These are phyloP conservation scores for Paecilomyces sp. DNA, from an alignment of 2,329 filamentous ascomycete species.

Conservation along the genomic window DNA sequence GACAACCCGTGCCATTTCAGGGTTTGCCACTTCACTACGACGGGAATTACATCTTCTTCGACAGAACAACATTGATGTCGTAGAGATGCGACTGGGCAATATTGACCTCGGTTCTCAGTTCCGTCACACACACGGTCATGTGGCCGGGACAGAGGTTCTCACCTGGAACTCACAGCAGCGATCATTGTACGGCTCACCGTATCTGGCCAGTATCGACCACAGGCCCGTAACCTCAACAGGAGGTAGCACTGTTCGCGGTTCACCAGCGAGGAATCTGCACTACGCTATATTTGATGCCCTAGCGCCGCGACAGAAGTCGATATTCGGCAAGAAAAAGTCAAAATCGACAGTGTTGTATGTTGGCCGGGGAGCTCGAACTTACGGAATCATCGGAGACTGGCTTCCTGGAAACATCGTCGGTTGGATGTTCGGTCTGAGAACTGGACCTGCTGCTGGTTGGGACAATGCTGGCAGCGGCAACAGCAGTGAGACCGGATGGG, in stretches of 20 bases:
- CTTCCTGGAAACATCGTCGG: conserved; percentile 70
- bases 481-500: conserved; percentile 30
- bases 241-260: conserved; percentile 49
- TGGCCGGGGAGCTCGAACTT: conserved; percentile 75
- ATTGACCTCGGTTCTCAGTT: conserved; percentile 70
- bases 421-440: conserved; percentile 82
- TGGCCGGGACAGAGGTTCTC: conserved; percentile 46
- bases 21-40: conserved; percentile 73
- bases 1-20: conserved; percentile 76
- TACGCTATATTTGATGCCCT: conserved; percentile 87
- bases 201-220: conserved; percentile 37
- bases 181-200: conserved; percentile 38
- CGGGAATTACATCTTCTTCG: conserved; percentile 68
- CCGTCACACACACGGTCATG: conserved; percentile 35
- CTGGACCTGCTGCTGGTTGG: conserved; percentile 11
- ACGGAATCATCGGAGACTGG: conserved; percentile 78
- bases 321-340: conserved; percentile 29
- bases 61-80: conserved; percentile 59
- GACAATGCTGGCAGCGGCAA: conserved; percentile 20
- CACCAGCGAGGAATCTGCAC: conserved; percentile 70
- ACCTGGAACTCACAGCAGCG: conserved; percentile 54
- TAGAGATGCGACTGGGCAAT: conserved; percentile 83
- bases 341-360: conserved; percentile 61
- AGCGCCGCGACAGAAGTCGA: conserved; percentile 40
- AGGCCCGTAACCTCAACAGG: conserved; percentile 31